These are phyloP conservation scores for Fremontodendron californicum DNA, from an alignment of 345 rosid genomes.

Conservation along the genomic window DNA sequence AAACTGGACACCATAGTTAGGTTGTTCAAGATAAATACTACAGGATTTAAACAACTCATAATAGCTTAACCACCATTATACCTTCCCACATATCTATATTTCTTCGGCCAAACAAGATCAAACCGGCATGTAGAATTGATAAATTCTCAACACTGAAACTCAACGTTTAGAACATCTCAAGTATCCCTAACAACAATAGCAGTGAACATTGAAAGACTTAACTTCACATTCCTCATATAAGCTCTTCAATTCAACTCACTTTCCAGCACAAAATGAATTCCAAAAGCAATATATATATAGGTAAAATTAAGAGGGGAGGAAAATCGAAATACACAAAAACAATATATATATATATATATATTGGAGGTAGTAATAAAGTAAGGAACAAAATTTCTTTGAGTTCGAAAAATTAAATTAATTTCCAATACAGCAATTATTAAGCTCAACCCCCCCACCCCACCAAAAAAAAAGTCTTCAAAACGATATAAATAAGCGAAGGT, in stretches of 20 bases:
- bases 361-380: neutral
- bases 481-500: neutral
- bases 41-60: neutral
- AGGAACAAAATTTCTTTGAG: neutral
- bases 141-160: neutral
- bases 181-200: neutral
- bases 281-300: neutral
- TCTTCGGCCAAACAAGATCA: neutral
- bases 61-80: neutral
- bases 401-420: neutral
- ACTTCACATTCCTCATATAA: neutral
- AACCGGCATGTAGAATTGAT: neutral
- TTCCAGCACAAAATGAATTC: neutral
- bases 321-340: neutral
- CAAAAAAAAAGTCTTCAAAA: neutral
- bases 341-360: too few species aligned
- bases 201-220: neutral
- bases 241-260: neutral
- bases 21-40: too few species aligned
- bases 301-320: neutral
- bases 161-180: neutral
- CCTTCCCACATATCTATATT: neutral
- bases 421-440: neutral
- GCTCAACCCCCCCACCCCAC: too few species aligned
- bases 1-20: neutral